Conservation (phyloP, 139 green algal species). For the Spirogloea muscicola region DNA sequence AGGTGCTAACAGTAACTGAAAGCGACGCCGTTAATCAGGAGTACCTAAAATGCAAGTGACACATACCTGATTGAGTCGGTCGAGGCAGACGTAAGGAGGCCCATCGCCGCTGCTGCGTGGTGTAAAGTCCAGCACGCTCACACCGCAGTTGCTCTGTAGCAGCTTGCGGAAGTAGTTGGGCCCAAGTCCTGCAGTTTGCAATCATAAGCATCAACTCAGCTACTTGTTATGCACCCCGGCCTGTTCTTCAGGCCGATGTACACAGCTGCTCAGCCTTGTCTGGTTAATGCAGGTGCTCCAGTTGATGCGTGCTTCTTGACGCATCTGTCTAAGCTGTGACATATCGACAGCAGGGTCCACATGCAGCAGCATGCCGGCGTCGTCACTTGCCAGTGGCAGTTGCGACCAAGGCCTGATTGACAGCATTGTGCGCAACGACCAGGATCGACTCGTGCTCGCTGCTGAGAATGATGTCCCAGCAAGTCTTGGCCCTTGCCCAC, state of each 20-base stretch:
- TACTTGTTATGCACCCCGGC: too few relatives aligned
- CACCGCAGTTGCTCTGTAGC: conserved; percentile 61
- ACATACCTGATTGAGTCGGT: conserved; percentile 36
- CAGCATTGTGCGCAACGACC: conserved; percentile 93
- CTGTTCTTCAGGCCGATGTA: too few relatives aligned
- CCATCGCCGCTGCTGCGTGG: not conserved
- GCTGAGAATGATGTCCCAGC: conserved; percentile 74
- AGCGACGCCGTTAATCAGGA: not conserved
- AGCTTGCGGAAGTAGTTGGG: conserved; percentile 71
- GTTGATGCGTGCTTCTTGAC: too few relatives aligned
- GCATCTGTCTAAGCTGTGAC: too few relatives aligned
- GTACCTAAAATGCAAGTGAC: not conserved
- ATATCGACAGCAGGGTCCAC: too few relatives aligned
- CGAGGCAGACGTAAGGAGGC: conserved; percentile 25
- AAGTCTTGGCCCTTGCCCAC: conserved; percentile 67
- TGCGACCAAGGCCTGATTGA: conserved; percentile 75
- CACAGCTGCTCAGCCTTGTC: too few relatives aligned
- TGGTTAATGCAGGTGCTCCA: too few relatives aligned
- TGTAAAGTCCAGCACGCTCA: conserved; percentile 75
- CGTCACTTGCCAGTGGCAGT: conserved; percentile 45
- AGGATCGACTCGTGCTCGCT: conserved; percentile 52
- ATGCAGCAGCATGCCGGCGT: too few relatives aligned
- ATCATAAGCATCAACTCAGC: too few relatives aligned
- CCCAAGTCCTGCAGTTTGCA: conserved; percentile 40
- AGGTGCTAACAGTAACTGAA: not conserved